Percentiles rank a stretch among this genome's conserved stretches.
These are phyloP conservation scores for Trametes coccinea DNA, from an alignment of 768 basidiomycete species.

Conservation along the genomic window DNA sequence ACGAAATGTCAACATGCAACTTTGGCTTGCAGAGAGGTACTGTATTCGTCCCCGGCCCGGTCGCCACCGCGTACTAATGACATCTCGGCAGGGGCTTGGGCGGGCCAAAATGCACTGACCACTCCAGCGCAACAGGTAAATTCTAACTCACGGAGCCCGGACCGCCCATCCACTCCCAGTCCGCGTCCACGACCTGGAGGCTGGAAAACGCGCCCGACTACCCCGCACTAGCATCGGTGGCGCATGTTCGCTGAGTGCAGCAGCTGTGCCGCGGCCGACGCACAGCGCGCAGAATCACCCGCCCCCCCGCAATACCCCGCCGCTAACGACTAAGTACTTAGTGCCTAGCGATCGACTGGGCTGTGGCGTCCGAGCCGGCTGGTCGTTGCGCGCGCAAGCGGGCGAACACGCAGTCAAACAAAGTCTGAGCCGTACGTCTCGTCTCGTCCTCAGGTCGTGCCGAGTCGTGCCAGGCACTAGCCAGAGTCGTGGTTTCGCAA, in stretches of 20 bases:
- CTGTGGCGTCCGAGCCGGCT: slow-evolving; percentile 1
- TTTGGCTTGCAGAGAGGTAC: too few species aligned
- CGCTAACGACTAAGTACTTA: background rate
- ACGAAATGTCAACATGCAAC: too few species aligned
- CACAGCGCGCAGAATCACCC: background rate
- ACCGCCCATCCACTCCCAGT: background rate
- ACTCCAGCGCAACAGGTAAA: too few species aligned
- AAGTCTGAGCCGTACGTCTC: background rate
- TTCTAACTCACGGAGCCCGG: background rate
- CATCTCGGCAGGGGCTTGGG: too few species aligned
- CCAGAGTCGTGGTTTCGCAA: too few species aligned
- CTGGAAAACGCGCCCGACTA: background rate
- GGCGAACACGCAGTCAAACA: slow-evolving; percentile 4
- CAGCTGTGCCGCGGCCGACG: background rate
- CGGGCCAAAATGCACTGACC: too few species aligned
- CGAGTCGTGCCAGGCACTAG: too few species aligned
- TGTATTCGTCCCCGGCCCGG: too few species aligned
- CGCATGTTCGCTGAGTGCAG: background rate
- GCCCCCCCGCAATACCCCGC: background rate
- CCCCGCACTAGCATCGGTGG: background rate
- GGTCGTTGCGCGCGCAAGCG: background rate
- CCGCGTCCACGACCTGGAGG: background rate
- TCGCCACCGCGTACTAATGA: too few species aligned
- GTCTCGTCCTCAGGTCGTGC: too few species aligned
- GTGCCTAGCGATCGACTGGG: slow-evolving; percentile 6